These are phyloP conservation scores for Lactuca saligna DNA, from an alignment of 129 eudicot species.

Conservation along the genomic window DNA sequence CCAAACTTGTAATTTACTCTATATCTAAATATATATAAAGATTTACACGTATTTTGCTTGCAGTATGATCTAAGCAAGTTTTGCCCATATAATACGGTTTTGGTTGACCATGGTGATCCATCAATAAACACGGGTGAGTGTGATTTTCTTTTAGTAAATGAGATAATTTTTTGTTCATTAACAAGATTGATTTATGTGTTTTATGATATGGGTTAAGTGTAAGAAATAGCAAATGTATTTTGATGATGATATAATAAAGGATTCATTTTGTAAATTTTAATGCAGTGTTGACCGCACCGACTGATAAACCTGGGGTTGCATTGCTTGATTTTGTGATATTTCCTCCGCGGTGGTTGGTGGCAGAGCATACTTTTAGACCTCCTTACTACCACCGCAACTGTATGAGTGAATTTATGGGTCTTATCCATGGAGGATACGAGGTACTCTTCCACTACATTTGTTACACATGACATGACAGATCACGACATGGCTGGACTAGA, in stretches of 20 bases:
- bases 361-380: conserved; percentile 96
- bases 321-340: conserved; percentile 98
- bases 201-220: no score
- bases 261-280: conserved; percentile 14
- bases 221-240: no score
- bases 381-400: conserved; percentile 99
- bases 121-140: conserved; percentile 85
- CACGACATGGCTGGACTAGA: no score
- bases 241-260: no score
- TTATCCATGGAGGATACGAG: conserved; percentile 93
- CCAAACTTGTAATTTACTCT: neutral
- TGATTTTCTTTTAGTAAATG: neutral
- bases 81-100: conserved; percentile 93
- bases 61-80: conserved; percentile 90
- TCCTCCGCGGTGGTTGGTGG: conserved; percentile 99
- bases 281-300: conserved; percentile 94
- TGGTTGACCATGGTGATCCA: conserved; percentile 95
- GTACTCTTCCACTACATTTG: conserved; percentile 27
- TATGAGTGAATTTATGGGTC: conserved; percentile 99
- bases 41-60: conserved; percentile 2
- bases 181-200: no score
- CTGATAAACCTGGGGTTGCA: conserved; percentile 97
- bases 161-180: conserved; percentile 1
- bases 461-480: neutral
- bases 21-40: no score